These are phyloP conservation scores for Purpureocillium lavendulum DNA, from an alignment of 2,329 filamentous ascomycete species.

Conservation along the genomic window DNA sequence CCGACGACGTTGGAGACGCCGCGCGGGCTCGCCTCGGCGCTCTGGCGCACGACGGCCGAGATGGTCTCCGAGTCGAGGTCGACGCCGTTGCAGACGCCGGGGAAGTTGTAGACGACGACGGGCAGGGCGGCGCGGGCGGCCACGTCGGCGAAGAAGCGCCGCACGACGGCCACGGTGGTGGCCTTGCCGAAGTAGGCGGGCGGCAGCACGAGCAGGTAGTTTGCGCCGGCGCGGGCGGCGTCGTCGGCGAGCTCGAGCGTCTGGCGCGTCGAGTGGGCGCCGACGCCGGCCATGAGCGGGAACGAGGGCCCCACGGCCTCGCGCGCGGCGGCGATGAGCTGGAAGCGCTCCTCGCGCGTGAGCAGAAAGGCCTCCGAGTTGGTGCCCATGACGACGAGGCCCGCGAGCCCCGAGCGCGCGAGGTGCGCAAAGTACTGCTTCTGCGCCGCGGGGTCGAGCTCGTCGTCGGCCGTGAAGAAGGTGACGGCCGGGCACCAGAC, in stretches of 20 bases:
- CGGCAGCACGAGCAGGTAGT: conserved; percentile 10
- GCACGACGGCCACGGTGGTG: conserved; percentile 30
- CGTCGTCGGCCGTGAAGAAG: conserved; percentile 42
- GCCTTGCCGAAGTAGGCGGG: conserved; percentile 26
- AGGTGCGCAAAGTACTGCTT: conserved; percentile 43
- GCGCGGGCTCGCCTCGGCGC: conserved; percentile 10
- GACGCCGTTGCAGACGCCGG: conserved; percentile 56
- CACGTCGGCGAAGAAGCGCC: conserved; percentile 23
- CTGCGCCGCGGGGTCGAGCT: conserved; percentile 37
- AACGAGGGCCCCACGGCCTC: conserved; percentile 79
- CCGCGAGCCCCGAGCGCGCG: conserved; percentile 37
- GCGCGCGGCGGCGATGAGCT: conserved; percentile 53
- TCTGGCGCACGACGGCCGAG: conserved; percentile 16
- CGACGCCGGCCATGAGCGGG: conserved; percentile 68
- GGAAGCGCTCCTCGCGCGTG: conserved; percentile 49
- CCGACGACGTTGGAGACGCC: conserved; percentile 52
- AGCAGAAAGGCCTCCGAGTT: conserved; percentile 49
- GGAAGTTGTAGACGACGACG: conserved; percentile 67
- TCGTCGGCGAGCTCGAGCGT: conserved; percentile 51
- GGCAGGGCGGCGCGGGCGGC: conserved; percentile 53
- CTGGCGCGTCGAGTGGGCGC: conserved; percentile 57
- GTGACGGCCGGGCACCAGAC: conserved; percentile 47
- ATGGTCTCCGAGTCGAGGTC: conserved; percentile 62
- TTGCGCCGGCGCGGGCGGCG: conserved; percentile 29
- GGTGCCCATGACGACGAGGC: conserved; percentile 45